A percentile compares a stretch with the other conserved stretches of the same genome.
phyloP scores from a whole-genome alignment of 2,329 filamentous ascomycete genomes.

The Colletotrichum tofieldiae region DNA sequence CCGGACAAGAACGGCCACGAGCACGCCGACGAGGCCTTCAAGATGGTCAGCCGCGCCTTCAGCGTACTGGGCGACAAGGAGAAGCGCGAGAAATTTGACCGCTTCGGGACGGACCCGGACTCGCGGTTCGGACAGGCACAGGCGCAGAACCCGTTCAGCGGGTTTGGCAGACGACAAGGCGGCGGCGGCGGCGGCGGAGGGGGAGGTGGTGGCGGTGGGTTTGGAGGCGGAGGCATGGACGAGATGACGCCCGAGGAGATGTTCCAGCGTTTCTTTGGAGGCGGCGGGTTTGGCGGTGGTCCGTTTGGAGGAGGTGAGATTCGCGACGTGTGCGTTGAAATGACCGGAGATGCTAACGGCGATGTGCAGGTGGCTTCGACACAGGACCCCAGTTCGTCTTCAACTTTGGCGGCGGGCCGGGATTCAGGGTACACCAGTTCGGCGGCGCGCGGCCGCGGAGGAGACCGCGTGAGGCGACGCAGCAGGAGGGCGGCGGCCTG shows the following conservation, averaged over 20 bases:
- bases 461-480: constrained; percentile 78
- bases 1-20: constrained; percentile 99
- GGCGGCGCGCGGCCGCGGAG: constrained; percentile 84
- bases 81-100: constrained; percentile 91
- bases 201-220: constrained; percentile 66
- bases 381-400: constrained; percentile 92
- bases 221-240: constrained; percentile 82
- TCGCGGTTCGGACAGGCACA: constrained; percentile 81
- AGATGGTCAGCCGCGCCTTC: constrained; percentile 96
- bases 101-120: constrained; percentile 93
- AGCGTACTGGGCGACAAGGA: constrained; percentile 93
- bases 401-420: constrained; percentile 92
- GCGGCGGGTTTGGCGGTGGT: constrained; percentile 75
- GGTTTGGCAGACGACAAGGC: constrained; percentile 67
- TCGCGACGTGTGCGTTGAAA: not conserved
- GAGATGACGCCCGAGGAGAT: constrained; percentile 97
- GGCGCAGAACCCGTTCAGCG: constrained; percentile 75
- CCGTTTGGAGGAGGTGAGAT: constrained; percentile 61
- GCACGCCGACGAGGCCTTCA: constrained; percentile 97
- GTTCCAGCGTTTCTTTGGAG: constrained; percentile 96
- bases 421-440: constrained; percentile 95
- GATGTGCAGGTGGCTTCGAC: constrained; percentile 72
- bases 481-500: constrained; percentile 67
- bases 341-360: constrained; percentile 18
- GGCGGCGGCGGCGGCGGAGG: constrained; percentile 53